Percentiles rank a stretch among this genome's conserved stretches.
These are phyloP conservation scores for Phascolomyces articulosus DNA, from an alignment of 371 early-diverging fungal genomes.

Conservation along the genomic window DNA sequence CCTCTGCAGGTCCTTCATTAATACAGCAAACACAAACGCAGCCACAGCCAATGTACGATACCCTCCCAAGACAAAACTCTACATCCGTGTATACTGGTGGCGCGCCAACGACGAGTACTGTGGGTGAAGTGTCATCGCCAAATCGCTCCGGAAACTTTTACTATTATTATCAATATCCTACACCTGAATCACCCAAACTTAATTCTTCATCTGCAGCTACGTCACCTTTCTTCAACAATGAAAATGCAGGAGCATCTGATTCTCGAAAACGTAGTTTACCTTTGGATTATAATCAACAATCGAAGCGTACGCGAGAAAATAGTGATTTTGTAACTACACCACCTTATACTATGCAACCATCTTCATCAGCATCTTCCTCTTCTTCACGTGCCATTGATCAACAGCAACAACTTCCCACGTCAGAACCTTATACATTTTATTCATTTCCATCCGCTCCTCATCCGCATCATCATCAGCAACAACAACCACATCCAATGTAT, in stretches of 20 bases:
- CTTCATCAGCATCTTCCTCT: not conserved
- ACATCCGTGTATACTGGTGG: not conserved
- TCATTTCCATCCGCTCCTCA: not conserved
- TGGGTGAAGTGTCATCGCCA: not conserved
- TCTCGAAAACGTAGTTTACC: constrained; percentile 9
- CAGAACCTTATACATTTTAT: not conserved
- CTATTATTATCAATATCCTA: constrained; percentile 9
- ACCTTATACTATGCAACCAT: not conserved
- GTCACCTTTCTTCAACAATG: not conserved
- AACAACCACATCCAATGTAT: too few relatives aligned
- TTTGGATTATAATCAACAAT: not conserved
- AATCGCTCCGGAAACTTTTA: not conserved
- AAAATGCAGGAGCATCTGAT: not conserved
- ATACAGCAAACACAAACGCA: too few relatives aligned
- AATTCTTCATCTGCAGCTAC: not conserved
- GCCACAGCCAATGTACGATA: not conserved
- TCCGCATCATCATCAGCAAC: too few relatives aligned
- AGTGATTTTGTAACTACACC: not conserved
- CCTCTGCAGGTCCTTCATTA: too few relatives aligned
- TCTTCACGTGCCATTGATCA: not conserved
- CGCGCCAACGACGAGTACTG: too few relatives aligned
- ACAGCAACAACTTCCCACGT: not conserved
- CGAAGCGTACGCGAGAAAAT: not conserved
- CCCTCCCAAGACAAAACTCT: not conserved
- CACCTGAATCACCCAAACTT: constrained; percentile 6